Base-by-base conservation (phyloP, 345 rosid genomes). In the Eutrema yunnanense region DNA sequence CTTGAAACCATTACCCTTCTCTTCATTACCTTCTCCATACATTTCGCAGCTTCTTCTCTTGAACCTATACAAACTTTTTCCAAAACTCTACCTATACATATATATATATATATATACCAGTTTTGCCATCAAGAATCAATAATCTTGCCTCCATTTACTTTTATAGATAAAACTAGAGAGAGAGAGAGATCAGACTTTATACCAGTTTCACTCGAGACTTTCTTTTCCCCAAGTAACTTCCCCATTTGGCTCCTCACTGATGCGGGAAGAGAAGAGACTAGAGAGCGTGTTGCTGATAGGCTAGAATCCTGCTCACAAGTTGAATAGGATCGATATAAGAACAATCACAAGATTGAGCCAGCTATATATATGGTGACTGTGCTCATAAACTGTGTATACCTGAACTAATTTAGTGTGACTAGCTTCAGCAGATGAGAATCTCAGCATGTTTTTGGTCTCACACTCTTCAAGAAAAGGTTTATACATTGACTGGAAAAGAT, bases 1-100 rank as follows among this genome's bases (percentile, higher is more conserved):
- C 98, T 91, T 8, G 97, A 94, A 70, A 82, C 73, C 95, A 86
- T 88, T 27, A 89, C 98, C 2, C 78, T 81, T 67, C 86, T 76
- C 73, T 76, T 74, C 55, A 91, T 14, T 30, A 85, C 84, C 52
- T 70, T 88, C 84, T 82, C 87, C 93, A 89, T 78, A 77, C 89
- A 83, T 65, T 73, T 84, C 14, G 81, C 87, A 44, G 80, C 87
- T 74, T 79, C 91, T 84, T 88, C 92, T 78, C 92, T 88, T 37
- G 96, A 91, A 60, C 74, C 33, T 60, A 86, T 59, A 58, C 61
- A 32, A n/a, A 86, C 80, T 72, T 86, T 84, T 49, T 61, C 73
- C 14, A 70, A 41, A 16, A 80, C 76, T 67, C 50, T 73, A 75
- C 91, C 92, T 92, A 80, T 48, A 79, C 52, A 16, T 34, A 37